phyloP scores from a whole-genome alignment of 2,329 filamentous ascomycete genomes.

The Claviceps citrina region DNA sequence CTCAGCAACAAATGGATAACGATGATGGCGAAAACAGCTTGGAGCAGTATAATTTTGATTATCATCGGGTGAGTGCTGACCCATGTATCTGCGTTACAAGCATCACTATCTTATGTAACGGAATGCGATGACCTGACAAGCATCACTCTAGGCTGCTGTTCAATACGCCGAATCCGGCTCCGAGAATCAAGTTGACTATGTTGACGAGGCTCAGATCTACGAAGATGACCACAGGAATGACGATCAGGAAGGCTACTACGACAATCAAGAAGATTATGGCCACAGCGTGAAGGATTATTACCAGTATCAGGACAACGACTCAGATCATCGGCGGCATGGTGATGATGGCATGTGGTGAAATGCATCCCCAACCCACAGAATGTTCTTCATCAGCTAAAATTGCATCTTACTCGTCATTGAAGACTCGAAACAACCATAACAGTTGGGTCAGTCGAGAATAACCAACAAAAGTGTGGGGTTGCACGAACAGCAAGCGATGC shows the following conservation, averaged over 20 bases:
- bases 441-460: constrained; percentile 7
- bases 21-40: constrained; percentile 33
- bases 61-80: constrained; percentile 30
- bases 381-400: constrained; percentile 6
- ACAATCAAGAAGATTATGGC: constrained; percentile 23
- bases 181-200: constrained; percentile 32
- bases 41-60: constrained; percentile 38
- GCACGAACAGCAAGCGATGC: constrained; percentile 1
- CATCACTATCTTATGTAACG: neutral
- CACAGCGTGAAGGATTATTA: constrained; percentile 27
- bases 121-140: constrained; percentile 3
- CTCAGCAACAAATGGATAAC: constrained; percentile 29
- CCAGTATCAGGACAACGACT: constrained; percentile 20
- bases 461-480: neutral
- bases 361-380: neutral
- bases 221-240: constrained; percentile 34
- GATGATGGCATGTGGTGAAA: constrained; percentile 30
- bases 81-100: neutral
- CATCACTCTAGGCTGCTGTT: constrained; percentile 21
- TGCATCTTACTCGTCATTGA: constrained; percentile 1
- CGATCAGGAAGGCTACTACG: constrained; percentile 21
- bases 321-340: constrained; percentile 21
- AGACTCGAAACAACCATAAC: constrained; percentile 5
- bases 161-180: constrained; percentile 31
- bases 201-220: constrained; percentile 37